Base-by-base conservation (phyloP, 2,329 filamentous ascomycete genomes). In the Blumeria hordei region DNA sequence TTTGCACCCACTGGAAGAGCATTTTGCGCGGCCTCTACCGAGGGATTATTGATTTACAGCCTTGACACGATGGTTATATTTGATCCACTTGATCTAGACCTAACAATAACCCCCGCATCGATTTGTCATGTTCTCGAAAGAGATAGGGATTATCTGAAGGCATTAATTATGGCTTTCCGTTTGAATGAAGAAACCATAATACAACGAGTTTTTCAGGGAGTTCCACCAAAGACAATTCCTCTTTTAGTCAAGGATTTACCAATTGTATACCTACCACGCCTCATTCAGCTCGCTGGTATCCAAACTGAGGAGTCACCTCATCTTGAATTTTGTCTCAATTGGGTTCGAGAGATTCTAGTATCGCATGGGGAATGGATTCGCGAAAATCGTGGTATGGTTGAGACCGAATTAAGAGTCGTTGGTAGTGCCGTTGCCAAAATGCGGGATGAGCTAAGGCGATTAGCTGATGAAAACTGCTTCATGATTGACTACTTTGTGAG, bases 81-180 rank as follows among this genome's bases (percentile, higher is more conserved):
- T 64, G 92, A 98, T 65, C 92, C 92, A 0, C 94, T 95, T 64
- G 92, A 98, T 65, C 79, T 98, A 14, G 88, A 94, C 67, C 84
- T 96, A 64, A 85, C 85, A 59, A 85, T 98, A 61, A 98, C 92
- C 4, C 90, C 90, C 0, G 81, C 85, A 1, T 88, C 83, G 2
- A 92, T 88, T 0, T 74, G 96, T 0, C 70, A 75, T 3, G 76
- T 82, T 9, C 70, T 84, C 35, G 74, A 82, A 56, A 71, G 68
- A 44, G 80, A 88, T 55, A 77, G 76, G 58, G 85, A 94, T 64
- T 94, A 85, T 67, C 76, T 96, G 59, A 94, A 92, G 69, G 90
- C 92, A 0, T 72, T 98, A 6, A 81, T 95, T 59, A 98, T 98
- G 92, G 84, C 88, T 1, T 98, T 98, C 74, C 83, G 93, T 6